Evolutionary conservation across 306 rosid species (phyloP), one percentile per base, ranked within the genome.

Genomic region (Dalbergia oliveri): DNA sequence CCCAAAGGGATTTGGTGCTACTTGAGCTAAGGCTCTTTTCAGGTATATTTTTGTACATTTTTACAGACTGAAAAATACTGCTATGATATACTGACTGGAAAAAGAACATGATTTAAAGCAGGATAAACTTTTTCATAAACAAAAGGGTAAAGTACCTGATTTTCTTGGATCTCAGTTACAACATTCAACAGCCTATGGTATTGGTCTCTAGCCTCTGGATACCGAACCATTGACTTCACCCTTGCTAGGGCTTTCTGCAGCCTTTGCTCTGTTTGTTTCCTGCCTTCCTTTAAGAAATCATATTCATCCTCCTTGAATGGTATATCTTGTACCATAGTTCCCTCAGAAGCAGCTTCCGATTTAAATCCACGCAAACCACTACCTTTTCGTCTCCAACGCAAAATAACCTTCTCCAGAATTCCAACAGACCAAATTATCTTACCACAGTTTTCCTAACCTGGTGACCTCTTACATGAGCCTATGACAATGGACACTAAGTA

Each of bases 401-500:
- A 70, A 74, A 94, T 89, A 71, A 91, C 73, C 84, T 94, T 94
- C 85, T 92, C 98, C 62, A 92, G 11, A n/a, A 94, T 92, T 80
- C 98, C 97, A 23, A 94, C 97, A 0, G 98, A 84, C 98, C 98
- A 92, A 43, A 82, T 49, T 53, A 94, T 83, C 88, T 89, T 90
- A 62, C 82, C 82, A 54, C 83, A 54, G 72, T 79, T 89, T 89
- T 94, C 87, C 98, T 87, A 44, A 90, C 97, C 87, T 94, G 98
- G 84, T 92, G 94, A 50, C 98, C 97, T 88, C 98, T 89, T 50
- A 90, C 97, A 69, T 89, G 97, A 77, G 98, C 98, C 97, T 92
- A 77, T 83, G 37, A 65, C 62, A 61, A 56, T 39, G 45, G 56
- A 81, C 67, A 59, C n/a, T 62, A 34, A 16, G 60, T 39, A 21